Evolutionary conservation across 805 yeast genomes (phyloP).

Genomic region (Deakozyma indianensis): DNA sequence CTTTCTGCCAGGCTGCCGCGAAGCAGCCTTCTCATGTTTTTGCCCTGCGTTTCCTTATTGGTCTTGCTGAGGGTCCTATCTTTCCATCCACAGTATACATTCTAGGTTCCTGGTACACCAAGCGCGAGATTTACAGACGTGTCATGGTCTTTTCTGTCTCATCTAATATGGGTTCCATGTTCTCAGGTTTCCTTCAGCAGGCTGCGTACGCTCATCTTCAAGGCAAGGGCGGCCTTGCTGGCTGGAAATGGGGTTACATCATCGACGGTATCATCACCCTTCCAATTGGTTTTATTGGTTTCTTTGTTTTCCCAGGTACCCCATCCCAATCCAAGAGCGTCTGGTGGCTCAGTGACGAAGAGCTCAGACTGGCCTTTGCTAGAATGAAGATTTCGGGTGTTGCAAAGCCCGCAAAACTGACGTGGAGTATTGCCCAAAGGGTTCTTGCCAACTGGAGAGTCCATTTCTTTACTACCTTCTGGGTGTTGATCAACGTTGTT

Average conservation of each 20-base stretch:
- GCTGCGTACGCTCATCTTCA: constrained; percentile 28
- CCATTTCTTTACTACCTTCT: constrained; percentile 20
- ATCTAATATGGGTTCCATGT: constrained; percentile 28
- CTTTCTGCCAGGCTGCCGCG: constrained; percentile 22
- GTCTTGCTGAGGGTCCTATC: constrained; percentile 30
- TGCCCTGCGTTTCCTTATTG: constrained; percentile 30
- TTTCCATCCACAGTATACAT: constrained; percentile 29
- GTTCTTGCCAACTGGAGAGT: constrained; percentile 20
- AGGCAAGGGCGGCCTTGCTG: constrained; percentile 29
- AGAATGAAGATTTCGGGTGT: constrained; percentile 19
- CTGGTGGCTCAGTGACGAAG: constrained; percentile 21
- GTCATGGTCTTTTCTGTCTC: constrained; percentile 28
- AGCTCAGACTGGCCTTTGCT: constrained; percentile 19
- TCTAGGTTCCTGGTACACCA: constrained; percentile 32
- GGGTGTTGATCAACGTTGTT: constrained; percentile 25
- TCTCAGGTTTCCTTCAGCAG: constrained; percentile 30
- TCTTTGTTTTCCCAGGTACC: constrained; percentile 38
- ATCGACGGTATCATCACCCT: constrained; percentile 40
- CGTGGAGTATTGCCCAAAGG: constrained; percentile 12
- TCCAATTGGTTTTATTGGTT: constrained; percentile 25
- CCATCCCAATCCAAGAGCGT: constrained; percentile 26
- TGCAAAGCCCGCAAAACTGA: constrained; percentile 10
- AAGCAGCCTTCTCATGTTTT: constrained; percentile 21
- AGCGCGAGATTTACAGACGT: constrained; percentile 29
- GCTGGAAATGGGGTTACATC: constrained; percentile 58